phyloP scores from a whole-genome alignment of 2,329 filamentous ascomycete species.

The Reticulascus tulasneorum region DNA sequence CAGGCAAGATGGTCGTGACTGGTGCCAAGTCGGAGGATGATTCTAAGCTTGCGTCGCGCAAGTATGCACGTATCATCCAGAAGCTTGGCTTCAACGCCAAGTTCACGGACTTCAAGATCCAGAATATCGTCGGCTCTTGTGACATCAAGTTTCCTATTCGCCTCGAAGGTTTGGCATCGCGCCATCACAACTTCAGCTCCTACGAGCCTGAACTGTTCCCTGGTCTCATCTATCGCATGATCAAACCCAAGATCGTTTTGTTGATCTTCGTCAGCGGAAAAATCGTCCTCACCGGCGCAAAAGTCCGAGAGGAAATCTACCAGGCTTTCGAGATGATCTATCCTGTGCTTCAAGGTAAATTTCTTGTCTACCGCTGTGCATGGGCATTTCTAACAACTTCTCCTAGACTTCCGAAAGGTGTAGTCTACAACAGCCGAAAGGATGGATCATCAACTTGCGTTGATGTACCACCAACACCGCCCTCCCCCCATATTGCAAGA shows the following conservation, averaged over 20 bases:
- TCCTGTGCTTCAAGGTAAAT: slow-evolving; percentile 79
- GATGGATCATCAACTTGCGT: slow-evolving; percentile 6
- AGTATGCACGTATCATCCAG: slow-evolving; percentile 98
- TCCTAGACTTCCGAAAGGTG: slow-evolving; percentile 54
- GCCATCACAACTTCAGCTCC: slow-evolving; percentile 98
- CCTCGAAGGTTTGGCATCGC: slow-evolving; percentile 88
- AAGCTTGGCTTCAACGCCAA: slow-evolving; percentile 99
- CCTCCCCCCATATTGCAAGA: slow-evolving; percentile 10
- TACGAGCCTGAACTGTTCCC: slow-evolving; percentile 99
- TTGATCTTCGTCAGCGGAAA: slow-evolving; percentile 98
- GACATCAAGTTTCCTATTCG: slow-evolving; percentile 99
- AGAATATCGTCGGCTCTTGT: slow-evolving; percentile 98
- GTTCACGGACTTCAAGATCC: slow-evolving; percentile 99
- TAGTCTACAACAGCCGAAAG: slow-evolving; percentile 28
- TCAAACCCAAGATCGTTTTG: slow-evolving; percentile 98
- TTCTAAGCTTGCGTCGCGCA: slow-evolving; percentile 92
- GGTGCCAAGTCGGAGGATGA: slow-evolving; percentile 98
- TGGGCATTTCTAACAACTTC: slow-evolving; percentile 6
- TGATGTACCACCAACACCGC: slow-evolving; percentile 15
- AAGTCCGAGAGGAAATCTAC: slow-evolving; percentile 97
- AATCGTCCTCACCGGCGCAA: slow-evolving; percentile 95
- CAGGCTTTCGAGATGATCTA: slow-evolving; percentile 97
- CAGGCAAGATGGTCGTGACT: slow-evolving; percentile 98
- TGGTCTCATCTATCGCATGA: slow-evolving; percentile 99
- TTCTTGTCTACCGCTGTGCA: background rate